Conservation (phyloP, 164 flowering plant species). For the Protea cynaroides region DNA sequence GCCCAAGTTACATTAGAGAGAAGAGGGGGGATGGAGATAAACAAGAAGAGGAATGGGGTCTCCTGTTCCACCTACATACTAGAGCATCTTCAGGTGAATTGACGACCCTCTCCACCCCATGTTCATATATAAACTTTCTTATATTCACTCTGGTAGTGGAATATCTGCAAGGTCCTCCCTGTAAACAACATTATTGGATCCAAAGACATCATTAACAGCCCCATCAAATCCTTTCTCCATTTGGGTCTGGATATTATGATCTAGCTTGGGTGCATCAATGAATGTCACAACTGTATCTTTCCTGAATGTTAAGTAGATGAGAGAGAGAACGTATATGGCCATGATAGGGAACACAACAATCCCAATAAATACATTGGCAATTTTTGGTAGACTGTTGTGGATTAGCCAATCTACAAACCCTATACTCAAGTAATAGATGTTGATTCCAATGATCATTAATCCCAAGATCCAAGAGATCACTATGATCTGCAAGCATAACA, state of each 20-base stretch:
- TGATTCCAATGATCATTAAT: conserved; percentile 64
- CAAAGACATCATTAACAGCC: too few relatives aligned
- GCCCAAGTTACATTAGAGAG: too few relatives aligned
- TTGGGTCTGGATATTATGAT: too few relatives aligned
- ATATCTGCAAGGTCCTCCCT: conserved; percentile 71
- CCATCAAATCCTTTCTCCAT: too few relatives aligned
- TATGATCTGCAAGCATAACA: conserved; percentile 45
- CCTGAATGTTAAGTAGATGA: conserved; percentile 60
- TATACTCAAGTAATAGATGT: conserved; percentile 71
- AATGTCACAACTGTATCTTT: conserved; percentile 62
- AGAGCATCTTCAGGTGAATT: too few relatives aligned
- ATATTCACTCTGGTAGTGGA: conserved; percentile 43
- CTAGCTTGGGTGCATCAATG: conserved; percentile 36
- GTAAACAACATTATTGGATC: conserved; percentile 40
- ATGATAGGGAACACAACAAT: conserved; percentile 74
- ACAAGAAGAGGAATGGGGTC: too few relatives aligned
- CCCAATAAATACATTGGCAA: conserved; percentile 67
- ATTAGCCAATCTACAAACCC: conserved; percentile 66
- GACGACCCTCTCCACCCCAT: too few relatives aligned
- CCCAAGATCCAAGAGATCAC: conserved; percentile 74
- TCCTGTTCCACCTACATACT: too few relatives aligned
- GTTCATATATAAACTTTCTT: too few relatives aligned
- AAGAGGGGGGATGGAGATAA: too few relatives aligned
- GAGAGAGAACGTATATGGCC: conserved; percentile 52
- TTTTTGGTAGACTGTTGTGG: conserved; percentile 52